phyloP scores from a whole-genome alignment of 75 land plant genomes.

The Sequoia sempervirens region DNA sequence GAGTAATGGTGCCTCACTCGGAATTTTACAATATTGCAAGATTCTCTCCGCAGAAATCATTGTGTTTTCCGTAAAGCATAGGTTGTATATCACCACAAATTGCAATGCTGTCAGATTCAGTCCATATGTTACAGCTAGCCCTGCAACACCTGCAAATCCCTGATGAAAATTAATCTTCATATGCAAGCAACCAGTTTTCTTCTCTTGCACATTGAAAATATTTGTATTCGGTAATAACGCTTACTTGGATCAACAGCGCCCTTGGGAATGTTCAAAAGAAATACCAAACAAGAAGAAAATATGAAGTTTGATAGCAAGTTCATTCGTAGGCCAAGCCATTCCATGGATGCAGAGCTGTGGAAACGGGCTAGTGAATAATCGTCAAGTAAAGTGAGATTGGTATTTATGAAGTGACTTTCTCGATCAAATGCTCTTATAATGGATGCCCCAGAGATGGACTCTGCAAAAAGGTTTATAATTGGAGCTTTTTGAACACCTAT shows the following conservation, averaged over 20 bases:
- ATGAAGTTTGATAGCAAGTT: constrained; percentile 53
- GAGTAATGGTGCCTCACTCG: constrained; percentile 30
- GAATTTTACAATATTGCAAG: constrained; percentile 22
- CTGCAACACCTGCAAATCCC: constrained; percentile 26
- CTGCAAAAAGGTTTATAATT: constrained; percentile 66
- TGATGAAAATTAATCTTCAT: background rate
- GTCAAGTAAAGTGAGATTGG: constrained; percentile 44
- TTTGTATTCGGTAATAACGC: background rate
- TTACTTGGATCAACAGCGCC: constrained; percentile 70
- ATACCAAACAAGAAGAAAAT: constrained; percentile 59
- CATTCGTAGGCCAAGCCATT: constrained; percentile 81
- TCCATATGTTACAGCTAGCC: constrained; percentile 36
- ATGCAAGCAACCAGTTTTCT: background rate
- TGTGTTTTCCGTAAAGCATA: constrained; percentile 33
- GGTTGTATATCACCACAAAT: constrained; percentile 20
- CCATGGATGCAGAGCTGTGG: constrained; percentile 66
- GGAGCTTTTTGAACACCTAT: constrained; percentile 56
- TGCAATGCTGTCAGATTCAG: constrained; percentile 23
- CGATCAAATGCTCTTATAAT: constrained; percentile 74
- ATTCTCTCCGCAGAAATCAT: constrained; percentile 38
- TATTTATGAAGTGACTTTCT: constrained; percentile 41
- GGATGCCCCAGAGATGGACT: constrained; percentile 57
- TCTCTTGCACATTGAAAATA: background rate
- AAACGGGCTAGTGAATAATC: constrained; percentile 54
- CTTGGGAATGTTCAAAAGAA: constrained; percentile 54